Evolutionary conservation across 2,329 filamentous ascomycete species (phyloP).

Genomic region (Aspergillus novoparasiticus): DNA sequence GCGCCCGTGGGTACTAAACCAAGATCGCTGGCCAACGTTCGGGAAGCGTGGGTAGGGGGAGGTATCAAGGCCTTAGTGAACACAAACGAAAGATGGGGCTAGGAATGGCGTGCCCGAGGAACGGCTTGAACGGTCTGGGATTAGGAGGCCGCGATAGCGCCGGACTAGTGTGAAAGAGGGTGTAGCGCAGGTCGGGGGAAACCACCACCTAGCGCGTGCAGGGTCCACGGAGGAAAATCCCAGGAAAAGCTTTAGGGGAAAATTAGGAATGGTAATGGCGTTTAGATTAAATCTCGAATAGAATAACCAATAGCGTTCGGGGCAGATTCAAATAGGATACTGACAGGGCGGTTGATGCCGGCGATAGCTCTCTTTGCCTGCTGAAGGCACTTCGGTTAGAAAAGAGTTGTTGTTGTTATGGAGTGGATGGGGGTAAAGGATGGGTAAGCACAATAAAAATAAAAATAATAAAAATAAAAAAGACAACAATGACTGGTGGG

Average conservation of each 20-base stretch:
- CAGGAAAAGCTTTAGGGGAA: not conserved
- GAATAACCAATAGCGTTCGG: conserved; percentile 10
- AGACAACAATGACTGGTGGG: conserved; percentile 2
- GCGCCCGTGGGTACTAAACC: conserved; percentile 33
- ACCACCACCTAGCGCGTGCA: conserved; percentile 30
- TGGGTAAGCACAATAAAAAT: not conserved
- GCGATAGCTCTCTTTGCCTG: conserved; percentile 14
- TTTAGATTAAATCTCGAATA: conserved; percentile 6
- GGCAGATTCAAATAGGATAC: conserved; percentile 3
- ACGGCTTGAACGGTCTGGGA: conserved; percentile 32
- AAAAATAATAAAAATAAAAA: not conserved
- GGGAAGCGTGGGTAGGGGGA: conserved; percentile 22
- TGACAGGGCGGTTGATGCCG: conserved; percentile 29
- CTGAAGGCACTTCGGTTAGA: conserved; percentile 4
- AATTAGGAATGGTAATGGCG: conserved; percentile 6
- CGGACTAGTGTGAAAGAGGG: conserved; percentile 34
- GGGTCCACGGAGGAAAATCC: conserved; percentile 22
- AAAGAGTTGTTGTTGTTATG: conserved; percentile 1
- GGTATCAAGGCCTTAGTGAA: conserved; percentile 20
- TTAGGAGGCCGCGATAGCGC: conserved; percentile 21
- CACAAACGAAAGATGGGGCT: conserved; percentile 20
- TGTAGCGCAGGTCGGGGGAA: conserved; percentile 41
- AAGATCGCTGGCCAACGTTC: conserved; percentile 33
- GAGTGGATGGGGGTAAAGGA: not conserved
- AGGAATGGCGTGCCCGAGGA: conserved; percentile 38